Evolutionary conservation across 352 stramenopile genomes (phyloP).

Genomic region (Globisporangium uncinulatum): DNA sequence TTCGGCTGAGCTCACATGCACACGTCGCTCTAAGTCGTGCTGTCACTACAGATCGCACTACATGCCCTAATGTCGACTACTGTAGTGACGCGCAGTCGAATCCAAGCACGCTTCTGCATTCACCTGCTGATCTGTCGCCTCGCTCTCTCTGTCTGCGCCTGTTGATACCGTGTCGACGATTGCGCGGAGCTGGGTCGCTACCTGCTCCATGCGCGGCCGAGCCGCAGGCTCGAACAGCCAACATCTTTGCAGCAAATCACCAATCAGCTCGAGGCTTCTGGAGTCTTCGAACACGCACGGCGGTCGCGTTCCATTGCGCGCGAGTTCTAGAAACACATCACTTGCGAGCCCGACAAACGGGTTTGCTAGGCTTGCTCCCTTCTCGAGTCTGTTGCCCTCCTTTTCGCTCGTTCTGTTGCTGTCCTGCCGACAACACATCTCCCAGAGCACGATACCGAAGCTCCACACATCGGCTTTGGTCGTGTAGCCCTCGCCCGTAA

Average conservation of each 20-base stretch:
- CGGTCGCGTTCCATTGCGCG: conserved; percentile 16
- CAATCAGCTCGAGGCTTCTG: conserved; percentile 1
- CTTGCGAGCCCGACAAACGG: conserved; percentile 23
- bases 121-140: neutral
- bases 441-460: conserved; percentile 43
- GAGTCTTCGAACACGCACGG: conserved; percentile 9
- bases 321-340: conserved; percentile 25
- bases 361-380: conserved; percentile 14
- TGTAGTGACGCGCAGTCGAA: no score
- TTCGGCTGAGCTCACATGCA: neutral
- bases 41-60: no score
- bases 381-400: neutral
- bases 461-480: conserved; percentile 45
- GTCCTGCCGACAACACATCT: conserved; percentile 9
- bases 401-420: neutral
- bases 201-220: conserved; percentile 20
- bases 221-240: conserved; percentile 22
- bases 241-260: conserved; percentile 20
- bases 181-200: conserved; percentile 4
- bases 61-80: no score
- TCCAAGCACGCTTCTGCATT: neutral
- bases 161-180: neutral
- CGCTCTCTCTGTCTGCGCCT: neutral
- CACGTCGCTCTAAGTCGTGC: no score
- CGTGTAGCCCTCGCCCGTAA: conserved; percentile 26